Evolutionary conservation across 257 asterid genomes (phyloP), one percentile per base, ranked within the genome.

Genomic region (Ajuga chamaepitys): DNA sequence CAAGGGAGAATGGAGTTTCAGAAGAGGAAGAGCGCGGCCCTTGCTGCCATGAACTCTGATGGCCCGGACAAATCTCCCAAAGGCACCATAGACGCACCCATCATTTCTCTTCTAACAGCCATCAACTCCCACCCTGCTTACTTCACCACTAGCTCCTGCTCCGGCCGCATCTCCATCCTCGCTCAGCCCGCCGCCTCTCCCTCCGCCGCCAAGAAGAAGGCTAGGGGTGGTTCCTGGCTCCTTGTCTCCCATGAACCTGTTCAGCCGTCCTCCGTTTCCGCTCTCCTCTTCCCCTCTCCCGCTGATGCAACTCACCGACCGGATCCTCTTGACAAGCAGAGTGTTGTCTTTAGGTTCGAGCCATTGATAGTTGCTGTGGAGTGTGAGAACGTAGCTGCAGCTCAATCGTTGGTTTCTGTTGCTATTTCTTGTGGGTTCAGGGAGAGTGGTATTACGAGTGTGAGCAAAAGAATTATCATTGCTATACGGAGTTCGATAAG

Each of bases 111-210:
- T 41, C 70, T 94, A 64, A 57, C 70, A 56, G 64, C 87, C 35
- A 71, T 94, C 75, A 94, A 89, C 76, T 84, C 92, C 52, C 95
- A 94, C 63, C 82, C 89, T 16, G 84, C 88, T 9, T 94, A 78
- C 83, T 94, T 90, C 95, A 94, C 99, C 66, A 94, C 99, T 71
- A 87, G 96, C 77, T 93, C 99, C 37, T 93, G 99, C 85, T 93
- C 99, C 64, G 96, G 99, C 59, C 95, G 99, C 62, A 88, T 93
- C 66, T 86, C 99, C 70, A 73, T 93, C 77, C 88, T 93, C 72
- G 79, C 92, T 41, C 95, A 81, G 48, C 95, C 95, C 41, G 17
- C 66, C 35, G 66, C 75, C 71, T 14, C 78, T 21, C 62, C 79
- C 66, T 37, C 91, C 45, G 66, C 85, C 70, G 42, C 81, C 70